Evolutionary conservation across 2,329 filamentous ascomycete species (phyloP).

Genomic region (Pyricularia pennisetigena): DNA sequence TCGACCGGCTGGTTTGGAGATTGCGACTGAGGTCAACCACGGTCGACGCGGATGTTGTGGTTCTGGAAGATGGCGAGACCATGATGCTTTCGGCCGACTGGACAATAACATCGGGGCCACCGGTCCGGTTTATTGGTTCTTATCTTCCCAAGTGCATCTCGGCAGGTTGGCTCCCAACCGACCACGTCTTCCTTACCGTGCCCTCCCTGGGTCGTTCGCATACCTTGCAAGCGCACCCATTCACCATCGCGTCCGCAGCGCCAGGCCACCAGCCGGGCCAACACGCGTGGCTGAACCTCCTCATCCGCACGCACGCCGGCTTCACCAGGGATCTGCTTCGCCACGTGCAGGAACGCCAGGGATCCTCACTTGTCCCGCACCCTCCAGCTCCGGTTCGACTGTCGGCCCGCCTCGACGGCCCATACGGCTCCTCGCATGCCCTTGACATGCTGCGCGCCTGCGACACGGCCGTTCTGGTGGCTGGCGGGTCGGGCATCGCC

Average conservation of each 20-base stretch:
- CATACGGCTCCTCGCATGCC: slow-evolving; percentile 50
- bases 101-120: slow-evolving; percentile 17
- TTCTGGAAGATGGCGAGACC: slow-evolving; percentile 48
- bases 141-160: slow-evolving; percentile 23
- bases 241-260: slow-evolving; percentile 55
- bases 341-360: slow-evolving; percentile 26
- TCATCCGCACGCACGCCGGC: slow-evolving; percentile 49
- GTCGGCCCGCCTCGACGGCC: slow-evolving; percentile 48
- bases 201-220: slow-evolving; percentile 42
- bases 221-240: slow-evolving; percentile 52
- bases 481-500: slow-evolving; percentile 55
- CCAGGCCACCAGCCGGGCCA: slow-evolving; percentile 18
- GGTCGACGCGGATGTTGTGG: slow-evolving; percentile 35
- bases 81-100: slow-evolving; percentile 32
- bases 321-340: slow-evolving; percentile 47
- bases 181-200: slow-evolving; percentile 54
- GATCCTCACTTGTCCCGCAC: not conserved
- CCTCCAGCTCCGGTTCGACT: slow-evolving; percentile 25
- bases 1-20: slow-evolving; percentile 49
- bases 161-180: slow-evolving; percentile 48
- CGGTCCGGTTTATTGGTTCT: slow-evolving; percentile 7
- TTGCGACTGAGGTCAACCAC: slow-evolving; percentile 38
- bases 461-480: slow-evolving; percentile 43
- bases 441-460: slow-evolving; percentile 39
- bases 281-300: slow-evolving; percentile 43